Evolutionary conservation across 1,284 basidiomycete genomes (phyloP).

Genomic region (Trichosporon sp.): DNA sequence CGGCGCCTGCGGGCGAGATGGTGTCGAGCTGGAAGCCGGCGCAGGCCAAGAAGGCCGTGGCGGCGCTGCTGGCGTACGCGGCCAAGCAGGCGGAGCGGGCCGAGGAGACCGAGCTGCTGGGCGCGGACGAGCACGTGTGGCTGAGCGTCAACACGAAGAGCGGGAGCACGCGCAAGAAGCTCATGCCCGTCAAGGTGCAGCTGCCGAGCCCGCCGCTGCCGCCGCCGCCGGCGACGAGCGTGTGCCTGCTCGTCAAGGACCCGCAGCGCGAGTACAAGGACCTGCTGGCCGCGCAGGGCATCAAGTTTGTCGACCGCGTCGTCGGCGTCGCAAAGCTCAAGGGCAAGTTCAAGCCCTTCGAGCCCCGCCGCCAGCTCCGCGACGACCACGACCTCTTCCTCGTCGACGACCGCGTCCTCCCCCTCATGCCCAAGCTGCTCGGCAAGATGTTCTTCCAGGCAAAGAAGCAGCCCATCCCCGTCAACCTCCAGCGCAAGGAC

Average conservation of each 20-base stretch:
- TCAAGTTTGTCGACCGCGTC: constrained; percentile 88
- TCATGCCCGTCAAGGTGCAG: constrained; percentile 81
- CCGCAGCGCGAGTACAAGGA: constrained; percentile 96
- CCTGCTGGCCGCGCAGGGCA: constrained; percentile 65
- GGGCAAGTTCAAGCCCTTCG: constrained; percentile 89
- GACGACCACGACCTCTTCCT: constrained; percentile 89
- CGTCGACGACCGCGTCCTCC: constrained; percentile 83
- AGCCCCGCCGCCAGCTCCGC: constrained; percentile 76
- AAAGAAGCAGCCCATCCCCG: constrained; percentile 96
- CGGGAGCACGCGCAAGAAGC: constrained; percentile 66
- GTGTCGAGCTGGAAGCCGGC: constrained; percentile 55
- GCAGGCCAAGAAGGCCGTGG: constrained; percentile 74
- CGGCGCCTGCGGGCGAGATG: constrained; percentile 18
- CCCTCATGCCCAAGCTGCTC: constrained; percentile 78
- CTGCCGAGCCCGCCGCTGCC: constrained; percentile 65
- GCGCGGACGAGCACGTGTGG: constrained; percentile 79
- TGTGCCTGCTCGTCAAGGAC: constrained; percentile 92
- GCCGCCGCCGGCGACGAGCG: constrained; percentile 71
- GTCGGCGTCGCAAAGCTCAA: constrained; percentile 84
- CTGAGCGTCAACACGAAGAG: constrained; percentile 77
- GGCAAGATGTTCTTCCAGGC: constrained; percentile 89
- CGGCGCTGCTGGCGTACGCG: constrained; percentile 67
- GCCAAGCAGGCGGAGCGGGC: constrained; percentile 60
- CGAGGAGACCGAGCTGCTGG: constrained; percentile 71
- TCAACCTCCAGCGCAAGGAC: constrained; percentile 76